phyloP scores from a whole-genome alignment of 179 eudicot genomes.

The Drosera spatulata region DNA sequence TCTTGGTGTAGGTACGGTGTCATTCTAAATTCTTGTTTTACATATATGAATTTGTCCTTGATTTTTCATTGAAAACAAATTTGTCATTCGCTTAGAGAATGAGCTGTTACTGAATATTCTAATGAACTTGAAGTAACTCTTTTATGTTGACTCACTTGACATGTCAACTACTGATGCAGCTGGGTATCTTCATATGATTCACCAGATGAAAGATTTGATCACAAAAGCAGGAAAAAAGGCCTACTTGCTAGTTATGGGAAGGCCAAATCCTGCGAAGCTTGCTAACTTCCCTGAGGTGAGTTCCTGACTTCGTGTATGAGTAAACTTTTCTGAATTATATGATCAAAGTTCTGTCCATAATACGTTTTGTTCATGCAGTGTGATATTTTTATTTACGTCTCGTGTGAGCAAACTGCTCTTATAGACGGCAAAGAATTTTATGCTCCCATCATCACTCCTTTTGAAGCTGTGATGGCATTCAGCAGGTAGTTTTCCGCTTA shows the following conservation, averaged over 20 bases:
- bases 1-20: slow-evolving; percentile 85
- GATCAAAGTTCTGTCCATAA: too few species aligned
- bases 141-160: not conserved
- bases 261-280: slow-evolving; percentile 94
- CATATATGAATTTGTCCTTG: too few species aligned
- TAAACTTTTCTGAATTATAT: too few species aligned
- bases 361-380: slow-evolving; percentile 80
- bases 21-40: not conserved
- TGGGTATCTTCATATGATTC: slow-evolving; percentile 87
- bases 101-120: not conserved
- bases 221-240: slow-evolving; percentile 75
- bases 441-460: slow-evolving; percentile 96
- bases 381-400: slow-evolving; percentile 79
- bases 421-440: slow-evolving; percentile 96
- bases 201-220: slow-evolving; percentile 69
- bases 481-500: slow-evolving; percentile 37
- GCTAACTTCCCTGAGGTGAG: slow-evolving; percentile 98
- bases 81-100: too few species aligned
- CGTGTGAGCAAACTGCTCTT: slow-evolving; percentile 95
- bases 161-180: slow-evolving; percentile 39
- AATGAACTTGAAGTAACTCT: not conserved
- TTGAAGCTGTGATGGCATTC: slow-evolving; percentile 84
- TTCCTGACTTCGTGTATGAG: too few species aligned
- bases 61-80: too few species aligned
- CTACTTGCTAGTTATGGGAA: slow-evolving; percentile 78